Conservation (phyloP, 1,139 yeast genomes). For the Suhomyces coccinellae region DNA sequence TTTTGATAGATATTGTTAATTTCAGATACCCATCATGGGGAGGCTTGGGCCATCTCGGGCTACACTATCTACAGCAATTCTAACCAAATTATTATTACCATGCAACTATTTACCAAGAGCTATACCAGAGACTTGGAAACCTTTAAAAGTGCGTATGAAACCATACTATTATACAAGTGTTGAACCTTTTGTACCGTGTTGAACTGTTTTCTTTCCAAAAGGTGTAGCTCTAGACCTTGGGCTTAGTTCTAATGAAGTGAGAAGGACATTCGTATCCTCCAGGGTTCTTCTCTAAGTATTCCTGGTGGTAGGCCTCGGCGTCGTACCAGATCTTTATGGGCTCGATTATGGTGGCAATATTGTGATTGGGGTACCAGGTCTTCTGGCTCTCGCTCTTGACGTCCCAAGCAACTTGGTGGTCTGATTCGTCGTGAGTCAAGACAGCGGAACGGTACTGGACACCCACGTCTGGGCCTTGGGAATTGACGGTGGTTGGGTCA, state of each 20-base stretch:
- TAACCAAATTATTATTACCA: slow-evolving; percentile 2
- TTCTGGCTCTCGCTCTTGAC: slow-evolving; percentile 35
- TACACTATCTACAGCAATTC: not conserved
- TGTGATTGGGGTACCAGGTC: slow-evolving; percentile 46
- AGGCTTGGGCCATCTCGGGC: not conserved
- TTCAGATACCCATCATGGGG: not conserved
- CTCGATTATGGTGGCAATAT: slow-evolving; percentile 63
- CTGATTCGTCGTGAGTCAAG: slow-evolving; percentile 56
- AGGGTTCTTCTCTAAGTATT: slow-evolving; percentile 76
- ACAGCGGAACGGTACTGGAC: slow-evolving; percentile 83
- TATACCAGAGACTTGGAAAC: slow-evolving; percentile 3
- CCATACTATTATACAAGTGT: slow-evolving; percentile 16
- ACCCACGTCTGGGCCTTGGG: slow-evolving; percentile 84
- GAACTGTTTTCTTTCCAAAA: slow-evolving; percentile 7
- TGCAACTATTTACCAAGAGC: slow-evolving; percentile 3
- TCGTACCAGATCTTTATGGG: slow-evolving; percentile 75
- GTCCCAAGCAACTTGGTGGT: slow-evolving; percentile 30
- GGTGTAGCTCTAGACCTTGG: slow-evolving; percentile 19
- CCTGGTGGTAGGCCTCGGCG: slow-evolving; percentile 92
- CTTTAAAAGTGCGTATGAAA: not conserved
- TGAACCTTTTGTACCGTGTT: slow-evolving; percentile 12
- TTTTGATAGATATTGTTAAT: too few relatives aligned
- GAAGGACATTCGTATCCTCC: slow-evolving; percentile 87
- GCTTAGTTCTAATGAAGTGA: slow-evolving; percentile 50
- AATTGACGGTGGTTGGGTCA: slow-evolving; percentile 64